These are phyloP conservation scores for Halophytophthora batemanensis DNA, from an alignment of 352 stramenopile genomes.

Conservation along the genomic window DNA sequence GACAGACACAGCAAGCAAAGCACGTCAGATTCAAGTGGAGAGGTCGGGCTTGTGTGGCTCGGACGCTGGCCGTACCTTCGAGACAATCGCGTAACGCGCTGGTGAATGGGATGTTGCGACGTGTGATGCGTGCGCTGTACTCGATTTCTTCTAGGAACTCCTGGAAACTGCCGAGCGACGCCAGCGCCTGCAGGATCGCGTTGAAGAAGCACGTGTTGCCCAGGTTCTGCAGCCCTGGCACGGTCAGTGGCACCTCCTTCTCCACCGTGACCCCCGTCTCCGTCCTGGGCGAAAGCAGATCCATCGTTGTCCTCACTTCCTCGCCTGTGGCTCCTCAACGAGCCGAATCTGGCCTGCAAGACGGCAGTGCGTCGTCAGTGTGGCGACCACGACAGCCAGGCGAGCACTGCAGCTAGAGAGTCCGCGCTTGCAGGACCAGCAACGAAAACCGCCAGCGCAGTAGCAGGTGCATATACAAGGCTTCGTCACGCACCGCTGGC, in stretches of 20 bases:
- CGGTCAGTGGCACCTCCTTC: conserved; percentile 22
- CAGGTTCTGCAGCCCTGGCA: conserved; percentile 85
- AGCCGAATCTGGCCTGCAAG: background rate
- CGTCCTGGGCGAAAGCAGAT: background rate
- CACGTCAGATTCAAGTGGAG: background rate
- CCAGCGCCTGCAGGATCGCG: conserved; percentile 82
- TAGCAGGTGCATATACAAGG: no score
- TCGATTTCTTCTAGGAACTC: conserved; percentile 69
- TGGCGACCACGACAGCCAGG: no score
- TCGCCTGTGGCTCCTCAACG: conserved; percentile 4
- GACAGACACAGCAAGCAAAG: background rate
- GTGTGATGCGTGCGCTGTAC: conserved; percentile 31
- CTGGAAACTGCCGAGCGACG: conserved; percentile 63
- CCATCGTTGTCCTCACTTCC: background rate
- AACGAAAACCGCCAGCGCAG: no score
- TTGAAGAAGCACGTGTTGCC: conserved; percentile 92
- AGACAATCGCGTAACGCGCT: conserved; percentile 63
- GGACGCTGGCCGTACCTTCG: conserved; percentile 32
- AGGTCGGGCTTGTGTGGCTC: background rate
- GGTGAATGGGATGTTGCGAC: conserved; percentile 51
- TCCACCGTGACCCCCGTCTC: conserved; percentile 17
- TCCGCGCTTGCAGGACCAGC: no score
- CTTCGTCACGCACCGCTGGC: no score
- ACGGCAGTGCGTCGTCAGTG: background rate
- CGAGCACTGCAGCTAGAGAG: no score